These are phyloP conservation scores for Chalciporus piperatoides DNA, from an alignment of 1,284 basidiomycete genomes.

Conservation along the genomic window DNA sequence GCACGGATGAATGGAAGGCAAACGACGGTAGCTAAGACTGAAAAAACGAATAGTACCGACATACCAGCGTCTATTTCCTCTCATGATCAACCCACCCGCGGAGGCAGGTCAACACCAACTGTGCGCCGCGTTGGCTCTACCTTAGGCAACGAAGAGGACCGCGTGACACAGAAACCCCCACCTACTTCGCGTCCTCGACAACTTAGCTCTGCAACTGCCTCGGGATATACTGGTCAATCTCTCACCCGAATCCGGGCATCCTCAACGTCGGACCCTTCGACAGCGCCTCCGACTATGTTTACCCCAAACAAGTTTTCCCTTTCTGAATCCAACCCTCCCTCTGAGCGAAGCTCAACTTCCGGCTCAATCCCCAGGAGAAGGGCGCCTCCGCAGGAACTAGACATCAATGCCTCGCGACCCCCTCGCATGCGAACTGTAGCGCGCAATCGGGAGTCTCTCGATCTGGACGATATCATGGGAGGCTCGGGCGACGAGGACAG, in stretches of 20 bases:
- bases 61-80: conserved; percentile 12
- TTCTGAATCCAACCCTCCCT: conserved; percentile 28
- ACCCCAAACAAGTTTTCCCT: conserved; percentile 15
- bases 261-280: conserved; percentile 29
- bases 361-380: conserved; percentile 26
- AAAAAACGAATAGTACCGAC: conserved; percentile 23
- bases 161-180: conserved; percentile 33
- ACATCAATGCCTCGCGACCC: conserved; percentile 35
- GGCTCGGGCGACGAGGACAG: conserved; percentile 50
- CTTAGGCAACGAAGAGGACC: conserved; percentile 48
- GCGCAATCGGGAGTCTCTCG: conserved; percentile 61
- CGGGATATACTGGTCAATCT: conserved; percentile 21
- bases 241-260: conserved; percentile 29
- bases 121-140: conserved; percentile 62
- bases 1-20: conserved; percentile 40
- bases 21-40: conserved; percentile 22
- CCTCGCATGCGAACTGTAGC: conserved; percentile 48
- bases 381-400: conserved; percentile 26
- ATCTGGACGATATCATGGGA: conserved; percentile 70
- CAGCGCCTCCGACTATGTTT: conserved; percentile 10
- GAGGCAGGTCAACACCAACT: conserved; percentile 36
- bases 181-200: conserved; percentile 35
- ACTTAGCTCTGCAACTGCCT: conserved; percentile 33
- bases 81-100: conserved; percentile 25
- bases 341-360: conserved; percentile 29